A percentile compares a stretch with the other conserved stretches of the same genome.
Evolutionary conservation across 176 grass and related monocot genomes (phyloP).

Genomic region (Areca catechu): DNA sequence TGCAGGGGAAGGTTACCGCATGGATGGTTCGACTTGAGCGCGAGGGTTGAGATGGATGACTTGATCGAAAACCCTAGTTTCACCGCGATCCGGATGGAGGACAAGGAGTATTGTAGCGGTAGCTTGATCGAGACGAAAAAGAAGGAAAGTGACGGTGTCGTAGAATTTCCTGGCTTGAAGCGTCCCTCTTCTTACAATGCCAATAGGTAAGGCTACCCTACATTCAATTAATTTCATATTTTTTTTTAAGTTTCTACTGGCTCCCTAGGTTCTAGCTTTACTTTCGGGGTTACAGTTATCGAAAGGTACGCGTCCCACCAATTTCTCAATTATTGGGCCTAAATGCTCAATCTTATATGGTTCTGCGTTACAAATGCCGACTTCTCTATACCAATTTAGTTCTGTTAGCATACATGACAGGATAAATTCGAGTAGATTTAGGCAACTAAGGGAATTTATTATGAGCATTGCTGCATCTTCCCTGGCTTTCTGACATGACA

Average conservation of each 20-base stretch:
- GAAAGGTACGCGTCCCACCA: no score
- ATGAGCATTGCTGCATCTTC: no score
- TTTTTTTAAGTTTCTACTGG: background rate
- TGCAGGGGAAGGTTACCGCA: slow-evolving; percentile 10
- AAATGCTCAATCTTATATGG: no score
- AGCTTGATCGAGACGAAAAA: slow-evolving; percentile 65
- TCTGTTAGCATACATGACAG: no score
- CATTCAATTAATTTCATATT: background rate
- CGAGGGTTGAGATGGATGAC: slow-evolving; percentile 10
- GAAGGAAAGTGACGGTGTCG: background rate
- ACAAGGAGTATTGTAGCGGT: slow-evolving; percentile 74
- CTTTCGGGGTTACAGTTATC: background rate
- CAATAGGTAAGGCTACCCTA: slow-evolving; percentile 42
- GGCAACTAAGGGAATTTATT: no score
- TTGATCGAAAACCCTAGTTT: slow-evolving; percentile 9
- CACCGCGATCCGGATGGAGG: background rate
- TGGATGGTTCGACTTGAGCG: slow-evolving; percentile 18
- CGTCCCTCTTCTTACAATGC: slow-evolving; percentile 69
- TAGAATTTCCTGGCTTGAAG: slow-evolving; percentile 29
- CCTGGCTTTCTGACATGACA: no score
- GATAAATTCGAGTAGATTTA: no score
- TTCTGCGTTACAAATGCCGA: no score
- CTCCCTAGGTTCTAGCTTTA: background rate
- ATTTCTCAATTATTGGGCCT: no score
- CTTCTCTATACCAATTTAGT: no score